These are phyloP conservation scores for Pyrenophora tritici-repentis DNA, from an alignment of 2,329 filamentous ascomycete species.

Conservation along the genomic window DNA sequence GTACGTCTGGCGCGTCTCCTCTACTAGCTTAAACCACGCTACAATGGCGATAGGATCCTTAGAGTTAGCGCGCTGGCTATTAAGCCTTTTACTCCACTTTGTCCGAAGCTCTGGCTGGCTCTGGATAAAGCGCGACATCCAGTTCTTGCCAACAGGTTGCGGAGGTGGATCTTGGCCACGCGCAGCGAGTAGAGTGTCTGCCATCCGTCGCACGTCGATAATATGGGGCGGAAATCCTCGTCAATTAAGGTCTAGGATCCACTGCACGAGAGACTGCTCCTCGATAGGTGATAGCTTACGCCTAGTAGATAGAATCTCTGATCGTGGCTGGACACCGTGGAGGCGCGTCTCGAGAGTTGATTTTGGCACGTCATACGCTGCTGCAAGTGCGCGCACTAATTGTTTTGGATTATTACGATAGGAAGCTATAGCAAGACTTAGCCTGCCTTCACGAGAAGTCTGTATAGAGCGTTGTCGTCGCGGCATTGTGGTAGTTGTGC, in stretches of 20 bases:
- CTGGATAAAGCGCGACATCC: no score
- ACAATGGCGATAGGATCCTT: constrained; percentile 12
- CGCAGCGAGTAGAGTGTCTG: no score
- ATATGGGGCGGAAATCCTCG: neutral
- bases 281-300: constrained; percentile 11
- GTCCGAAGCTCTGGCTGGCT: no score
- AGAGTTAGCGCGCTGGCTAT: constrained; percentile 9
- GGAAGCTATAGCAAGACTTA: neutral
- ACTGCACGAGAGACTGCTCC: constrained; percentile 16
- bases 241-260: constrained; percentile 8
- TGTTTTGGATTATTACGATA: neutral
- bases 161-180: no score
- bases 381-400: neutral
- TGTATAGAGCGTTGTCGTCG: neutral
- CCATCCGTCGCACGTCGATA: neutral
- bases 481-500: neutral
- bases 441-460: neutral
- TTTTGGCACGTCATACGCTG: neutral
- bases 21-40: no score
- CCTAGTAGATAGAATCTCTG: neutral
- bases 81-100: no score
- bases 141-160: no score
- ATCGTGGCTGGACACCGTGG: neutral
- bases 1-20: no score
- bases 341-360: neutral